Evolutionary conservation across 805 yeast genomes (phyloP), one percentile per base, ranked within the genome.

Genomic region (Cephaloascus albidus): DNA sequence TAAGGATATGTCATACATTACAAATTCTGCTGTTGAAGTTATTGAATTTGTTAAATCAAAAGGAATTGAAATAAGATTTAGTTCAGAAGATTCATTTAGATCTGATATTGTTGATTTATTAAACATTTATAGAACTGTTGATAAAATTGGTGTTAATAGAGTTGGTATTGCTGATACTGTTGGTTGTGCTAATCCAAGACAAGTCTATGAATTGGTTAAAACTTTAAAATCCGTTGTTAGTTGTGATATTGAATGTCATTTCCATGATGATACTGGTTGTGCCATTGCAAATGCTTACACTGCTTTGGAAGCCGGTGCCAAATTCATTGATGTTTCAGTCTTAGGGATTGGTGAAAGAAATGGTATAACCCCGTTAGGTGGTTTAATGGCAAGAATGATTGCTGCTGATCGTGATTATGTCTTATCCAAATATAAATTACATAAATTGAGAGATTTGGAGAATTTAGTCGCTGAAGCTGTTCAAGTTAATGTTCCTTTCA

Each of bases 81-180:
- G 95, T 20, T 85, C 96, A 4, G 98, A 90, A 70, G 98, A 90
- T 68, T 87, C 96, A 8, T 90, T 90, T 78, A 84, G 98, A 69
- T 83, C 95, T 36, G 97, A 90, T 62, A 76, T 93, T 51, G 97
- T 90, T 42, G 98, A 90, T 58, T 71, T 90, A 58, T 77, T 90
- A 57, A 90, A 90, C 70, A 93, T 90, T 53, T 90, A 90, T 74
- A 84, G 88, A 65, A 88, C 97, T 20, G 98, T 90, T 48, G 95
- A 85, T 71, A 85, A 87, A 70, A 86, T 90, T 52, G 98, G 98
- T 55, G 98, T 90, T 46, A 88, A 93, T 74, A 81, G 98, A 66
- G 96, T 90, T 40, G 98, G 98, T 69, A 90, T 90, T 68, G 98
- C 98, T 50, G 98, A 90, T 62, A 90, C 98, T 30, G 98, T 90